Evolutionary conservation across 306 rosid species (phyloP).

Genomic region (Amphicarpaea edgeworthii): DNA sequence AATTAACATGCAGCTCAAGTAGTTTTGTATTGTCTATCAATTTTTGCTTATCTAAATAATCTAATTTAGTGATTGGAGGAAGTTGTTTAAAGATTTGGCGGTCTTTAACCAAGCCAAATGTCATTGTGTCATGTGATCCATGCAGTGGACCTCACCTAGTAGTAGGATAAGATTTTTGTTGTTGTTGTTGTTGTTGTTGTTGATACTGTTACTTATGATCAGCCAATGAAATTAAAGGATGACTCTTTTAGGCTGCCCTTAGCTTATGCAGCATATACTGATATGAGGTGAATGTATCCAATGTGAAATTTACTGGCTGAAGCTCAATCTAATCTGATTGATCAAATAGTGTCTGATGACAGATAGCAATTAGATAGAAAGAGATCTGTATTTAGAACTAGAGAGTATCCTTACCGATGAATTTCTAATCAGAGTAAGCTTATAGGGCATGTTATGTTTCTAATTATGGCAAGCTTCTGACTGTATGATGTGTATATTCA

Average conservation of each 20-base stretch:
- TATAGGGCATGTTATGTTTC: neutral
- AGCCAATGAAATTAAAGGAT: neutral
- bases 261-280: slow-evolving; percentile 19
- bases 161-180: neutral
- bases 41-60: slow-evolving; percentile 30
- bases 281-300: slow-evolving; percentile 5
- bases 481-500: no score
- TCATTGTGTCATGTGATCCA: neutral
- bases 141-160: neutral
- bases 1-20: slow-evolving; percentile 2
- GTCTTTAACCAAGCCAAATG: neutral
- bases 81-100: neutral
- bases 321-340: slow-evolving; percentile 20
- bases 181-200: neutral
- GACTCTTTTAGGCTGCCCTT: slow-evolving; percentile 2
- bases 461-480: slow-evolving; percentile 7
- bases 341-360: neutral
- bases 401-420: neutral
- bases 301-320: slow-evolving; percentile 20
- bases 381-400: slow-evolving; percentile 1
- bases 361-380: neutral
- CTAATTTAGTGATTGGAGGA: neutral
- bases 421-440: slow-evolving; percentile 11
- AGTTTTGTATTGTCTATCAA: slow-evolving; percentile 21
- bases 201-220: slow-evolving; percentile 8